Evolutionary conservation across 768 basidiomycete genomes (phyloP).

Genomic region (Termitomyces sp.): DNA sequence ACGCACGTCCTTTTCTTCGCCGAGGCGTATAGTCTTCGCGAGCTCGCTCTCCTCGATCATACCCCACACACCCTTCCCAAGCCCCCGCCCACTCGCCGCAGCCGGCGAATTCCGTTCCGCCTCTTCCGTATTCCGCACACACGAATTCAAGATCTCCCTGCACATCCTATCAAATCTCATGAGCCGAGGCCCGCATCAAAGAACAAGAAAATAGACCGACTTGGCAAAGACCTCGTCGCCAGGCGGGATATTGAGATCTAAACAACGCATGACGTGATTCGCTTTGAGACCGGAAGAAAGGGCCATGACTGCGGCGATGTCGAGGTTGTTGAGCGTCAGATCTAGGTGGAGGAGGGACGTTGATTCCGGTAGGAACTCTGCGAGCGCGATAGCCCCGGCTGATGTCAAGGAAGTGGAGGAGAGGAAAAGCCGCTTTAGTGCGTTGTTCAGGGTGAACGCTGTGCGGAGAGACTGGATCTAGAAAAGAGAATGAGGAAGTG

Average conservation of each 20-base stretch:
- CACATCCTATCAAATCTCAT: slow-evolving; percentile 48
- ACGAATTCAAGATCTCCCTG: slow-evolving; percentile 84
- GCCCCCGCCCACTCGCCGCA: slow-evolving; percentile 40
- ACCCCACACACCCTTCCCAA: slow-evolving; percentile 71
- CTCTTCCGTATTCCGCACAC: slow-evolving; percentile 90
- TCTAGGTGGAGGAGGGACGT: slow-evolving; percentile 87
- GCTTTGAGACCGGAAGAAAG: slow-evolving; percentile 79
- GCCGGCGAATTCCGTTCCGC: slow-evolving; percentile 46
- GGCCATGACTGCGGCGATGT: slow-evolving; percentile 91
- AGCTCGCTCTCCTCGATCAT: slow-evolving; percentile 85
- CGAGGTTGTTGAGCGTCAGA: slow-evolving; percentile 75
- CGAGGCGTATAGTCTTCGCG: slow-evolving; percentile 58
- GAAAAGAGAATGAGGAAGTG: background rate
- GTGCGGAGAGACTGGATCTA: slow-evolving; percentile 86
- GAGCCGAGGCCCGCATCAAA: background rate
- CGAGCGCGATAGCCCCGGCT: slow-evolving; percentile 87
- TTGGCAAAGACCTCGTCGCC: slow-evolving; percentile 76
- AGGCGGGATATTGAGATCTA: slow-evolving; percentile 90
- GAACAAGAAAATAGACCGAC: slow-evolving; percentile 23
- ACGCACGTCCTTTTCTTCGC: slow-evolving; percentile 49
- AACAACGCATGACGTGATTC: slow-evolving; percentile 83
- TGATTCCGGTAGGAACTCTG: slow-evolving; percentile 93
- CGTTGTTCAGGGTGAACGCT: slow-evolving; percentile 87
- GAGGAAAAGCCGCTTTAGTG: slow-evolving; percentile 89
- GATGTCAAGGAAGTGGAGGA: slow-evolving; percentile 77